A percentile compares a stretch with the other conserved stretches of the same genome.
Conservation (phyloP, 2,329 filamentous ascomycete genomes). For the Colletotrichum sansevieriae region DNA sequence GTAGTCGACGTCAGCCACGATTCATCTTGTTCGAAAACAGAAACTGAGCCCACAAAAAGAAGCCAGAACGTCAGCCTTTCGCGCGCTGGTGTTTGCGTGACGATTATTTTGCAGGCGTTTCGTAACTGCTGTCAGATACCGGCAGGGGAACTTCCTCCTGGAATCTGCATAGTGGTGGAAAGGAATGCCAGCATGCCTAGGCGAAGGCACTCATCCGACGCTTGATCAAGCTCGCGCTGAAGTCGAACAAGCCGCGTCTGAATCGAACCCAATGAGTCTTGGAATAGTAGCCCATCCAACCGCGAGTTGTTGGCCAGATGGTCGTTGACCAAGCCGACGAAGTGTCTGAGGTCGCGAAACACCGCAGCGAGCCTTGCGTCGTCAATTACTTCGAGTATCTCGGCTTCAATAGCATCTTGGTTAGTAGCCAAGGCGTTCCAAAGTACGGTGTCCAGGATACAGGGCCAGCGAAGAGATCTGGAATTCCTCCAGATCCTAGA, state of each 20-base stretch:
- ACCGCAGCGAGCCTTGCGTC: background rate
- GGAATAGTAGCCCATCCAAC: background rate
- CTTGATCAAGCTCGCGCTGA: background rate
- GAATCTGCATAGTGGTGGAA: constrained; percentile 8
- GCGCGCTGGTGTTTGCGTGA: background rate
- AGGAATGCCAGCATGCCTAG: constrained; percentile 9
- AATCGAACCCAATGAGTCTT: constrained; percentile 2
- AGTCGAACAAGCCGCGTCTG: background rate
- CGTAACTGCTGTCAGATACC: background rate
- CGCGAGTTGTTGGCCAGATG: background rate
- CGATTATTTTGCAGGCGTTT: background rate
- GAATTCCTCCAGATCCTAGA: background rate
- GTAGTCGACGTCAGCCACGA: background rate
- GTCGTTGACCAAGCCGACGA: background rate
- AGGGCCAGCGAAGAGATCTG: background rate
- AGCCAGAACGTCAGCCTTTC: background rate
- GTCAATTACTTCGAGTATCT: background rate
- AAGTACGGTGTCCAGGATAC: constrained; percentile 1
- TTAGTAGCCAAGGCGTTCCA: background rate
- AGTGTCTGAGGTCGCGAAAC: background rate
- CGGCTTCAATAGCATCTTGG: background rate
- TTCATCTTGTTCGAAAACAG: constrained; percentile 10
- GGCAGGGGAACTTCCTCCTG: constrained; percentile 13
- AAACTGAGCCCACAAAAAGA: constrained; percentile 4
- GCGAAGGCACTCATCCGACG: constrained; percentile 6